Conservation (phyloP, 352 stramenopile genomes). For the Albugo candida region DNA sequence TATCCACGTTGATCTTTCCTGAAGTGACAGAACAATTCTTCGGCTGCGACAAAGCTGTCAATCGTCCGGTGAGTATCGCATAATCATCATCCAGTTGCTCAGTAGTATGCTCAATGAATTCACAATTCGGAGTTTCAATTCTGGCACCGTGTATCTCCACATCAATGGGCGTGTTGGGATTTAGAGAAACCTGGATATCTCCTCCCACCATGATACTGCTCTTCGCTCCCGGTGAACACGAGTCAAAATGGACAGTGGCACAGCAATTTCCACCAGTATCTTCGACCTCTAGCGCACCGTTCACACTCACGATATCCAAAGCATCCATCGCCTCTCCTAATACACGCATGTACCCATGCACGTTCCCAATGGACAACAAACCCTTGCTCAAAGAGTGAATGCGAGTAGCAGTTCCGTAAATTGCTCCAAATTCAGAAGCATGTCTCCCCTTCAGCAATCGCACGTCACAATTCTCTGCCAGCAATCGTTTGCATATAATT, state of each 20-base stretch:
- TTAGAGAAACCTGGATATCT: constrained; percentile 36
- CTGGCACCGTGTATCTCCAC: constrained; percentile 49
- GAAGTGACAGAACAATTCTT: constrained; percentile 8
- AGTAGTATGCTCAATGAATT: neutral
- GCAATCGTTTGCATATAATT: constrained; percentile 40
- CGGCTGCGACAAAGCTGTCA: constrained; percentile 8
- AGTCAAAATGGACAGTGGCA: constrained; percentile 55
- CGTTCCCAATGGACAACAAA: constrained; percentile 26
- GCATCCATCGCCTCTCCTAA: constrained; percentile 21
- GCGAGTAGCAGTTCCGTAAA: constrained; percentile 37
- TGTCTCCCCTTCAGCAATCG: constrained; percentile 24
- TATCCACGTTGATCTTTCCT: constrained; percentile 57
- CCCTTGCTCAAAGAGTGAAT: constrained; percentile 20
- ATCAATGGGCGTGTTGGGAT: constrained; percentile 27
- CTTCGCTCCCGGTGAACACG: constrained; percentile 12
- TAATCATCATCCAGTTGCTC: constrained; percentile 52
- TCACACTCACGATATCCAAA: constrained; percentile 42
- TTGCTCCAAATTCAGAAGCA: constrained; percentile 34
- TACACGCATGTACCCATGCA: constrained; percentile 52
- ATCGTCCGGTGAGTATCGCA: constrained; percentile 32
- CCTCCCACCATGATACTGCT: constrained; percentile 53
- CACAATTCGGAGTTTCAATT: constrained; percentile 13
- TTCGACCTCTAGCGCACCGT: constrained; percentile 40
- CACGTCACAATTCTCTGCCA: constrained; percentile 26
- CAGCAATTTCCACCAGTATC: constrained; percentile 33